These are phyloP conservation scores for Ramalina intermedia DNA, from an alignment of 495 filamentous ascomycete species.

Conservation along the genomic window DNA sequence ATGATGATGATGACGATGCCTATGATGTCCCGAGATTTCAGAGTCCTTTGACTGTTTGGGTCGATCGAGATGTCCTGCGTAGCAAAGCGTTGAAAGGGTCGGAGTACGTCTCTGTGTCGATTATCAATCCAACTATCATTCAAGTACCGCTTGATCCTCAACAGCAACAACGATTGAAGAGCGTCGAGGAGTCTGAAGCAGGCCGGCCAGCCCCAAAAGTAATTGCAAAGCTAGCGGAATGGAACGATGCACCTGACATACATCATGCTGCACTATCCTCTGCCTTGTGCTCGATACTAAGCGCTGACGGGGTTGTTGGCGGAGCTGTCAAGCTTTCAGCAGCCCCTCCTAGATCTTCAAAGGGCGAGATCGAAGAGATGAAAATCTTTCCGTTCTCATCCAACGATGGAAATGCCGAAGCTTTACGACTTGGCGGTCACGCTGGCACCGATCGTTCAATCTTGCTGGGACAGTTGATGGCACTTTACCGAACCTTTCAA, in stretches of 20 bases:
- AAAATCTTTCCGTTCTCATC: conserved; percentile 67
- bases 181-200: conserved; percentile 38
- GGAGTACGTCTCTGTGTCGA: conserved; percentile 56
- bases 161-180: conserved; percentile 47
- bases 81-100: conserved; percentile 56
- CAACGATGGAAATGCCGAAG: conserved; percentile 36
- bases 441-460: conserved; percentile 50
- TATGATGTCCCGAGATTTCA: conserved; percentile 27
- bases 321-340: conserved; percentile 74
- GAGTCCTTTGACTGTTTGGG: conserved; percentile 64
- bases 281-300: conserved; percentile 55
- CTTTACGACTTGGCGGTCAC: conserved; percentile 79
- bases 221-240: conserved; percentile 57
- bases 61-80: conserved; percentile 60
- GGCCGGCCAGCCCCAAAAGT: conserved; percentile 52
- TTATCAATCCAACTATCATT: conserved; percentile 67
- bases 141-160: conserved; percentile 63
- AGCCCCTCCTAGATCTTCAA: conserved; percentile 43
- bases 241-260: conserved; percentile 77
- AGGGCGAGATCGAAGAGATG: conserved; percentile 38
- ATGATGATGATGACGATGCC: conserved; percentile 21
- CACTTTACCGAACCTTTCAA: conserved; percentile 24
- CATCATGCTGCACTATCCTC: conserved; percentile 66
- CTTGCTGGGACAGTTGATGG: conserved; percentile 24
- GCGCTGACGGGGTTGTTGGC: conserved; percentile 61